Evolutionary conservation across 2,329 filamentous ascomycete genomes (phyloP).

Genomic region (Ascochyta clinopodiicola): DNA sequence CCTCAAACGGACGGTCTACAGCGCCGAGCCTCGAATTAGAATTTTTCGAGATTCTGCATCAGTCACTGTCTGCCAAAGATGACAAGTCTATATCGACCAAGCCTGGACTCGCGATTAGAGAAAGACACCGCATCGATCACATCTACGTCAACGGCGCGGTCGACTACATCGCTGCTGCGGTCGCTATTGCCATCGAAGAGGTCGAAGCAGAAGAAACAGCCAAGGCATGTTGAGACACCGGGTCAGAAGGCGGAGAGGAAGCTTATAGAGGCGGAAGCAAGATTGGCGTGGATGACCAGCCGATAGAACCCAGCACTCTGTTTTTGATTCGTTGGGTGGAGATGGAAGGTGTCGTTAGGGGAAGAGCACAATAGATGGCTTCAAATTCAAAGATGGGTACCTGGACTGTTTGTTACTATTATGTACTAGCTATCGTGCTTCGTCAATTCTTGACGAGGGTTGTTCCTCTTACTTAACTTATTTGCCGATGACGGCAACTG

Average conservation of each 20-base stretch:
- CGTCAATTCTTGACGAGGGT: no score
- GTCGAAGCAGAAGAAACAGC: constrained; percentile 1
- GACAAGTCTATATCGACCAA: constrained; percentile 2
- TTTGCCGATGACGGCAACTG: no score
- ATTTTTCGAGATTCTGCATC: no score
- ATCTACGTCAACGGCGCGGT: constrained; percentile 34
- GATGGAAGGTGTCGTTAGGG: no score
- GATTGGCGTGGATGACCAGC: constrained; percentile 16
- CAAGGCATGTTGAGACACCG: constrained; percentile 9
- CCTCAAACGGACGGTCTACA: not conserved
- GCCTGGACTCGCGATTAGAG: constrained; percentile 2
- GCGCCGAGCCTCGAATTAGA: not conserved
- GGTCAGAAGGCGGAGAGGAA: constrained; percentile 20
- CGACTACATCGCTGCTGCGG: constrained; percentile 32
- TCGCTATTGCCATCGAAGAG: constrained; percentile 26
- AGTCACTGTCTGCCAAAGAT: not conserved
- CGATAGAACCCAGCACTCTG: not conserved
- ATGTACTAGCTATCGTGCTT: no score
- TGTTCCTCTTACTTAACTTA: no score
- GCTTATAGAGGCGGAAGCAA: constrained; percentile 25
- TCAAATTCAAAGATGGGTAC: no score
- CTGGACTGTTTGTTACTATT: no score
- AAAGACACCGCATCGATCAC: constrained; percentile 26
- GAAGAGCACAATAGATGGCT: no score
- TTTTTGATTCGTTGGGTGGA: not conserved